Conservation (phyloP, 2,329 filamentous ascomycete species). For the Thielaviopsis cerberus region DNA sequence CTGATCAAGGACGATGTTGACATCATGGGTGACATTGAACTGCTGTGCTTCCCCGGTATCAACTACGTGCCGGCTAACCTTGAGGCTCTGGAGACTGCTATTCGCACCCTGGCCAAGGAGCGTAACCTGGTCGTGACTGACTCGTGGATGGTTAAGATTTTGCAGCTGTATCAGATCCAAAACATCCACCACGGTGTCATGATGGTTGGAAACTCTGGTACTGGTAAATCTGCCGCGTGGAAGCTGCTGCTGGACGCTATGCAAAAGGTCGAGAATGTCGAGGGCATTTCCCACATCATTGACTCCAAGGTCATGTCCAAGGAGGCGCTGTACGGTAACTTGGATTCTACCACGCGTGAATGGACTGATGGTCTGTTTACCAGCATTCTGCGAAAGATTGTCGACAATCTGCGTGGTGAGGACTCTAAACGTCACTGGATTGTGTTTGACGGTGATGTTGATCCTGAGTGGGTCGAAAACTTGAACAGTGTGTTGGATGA, state of each 20-base stretch:
- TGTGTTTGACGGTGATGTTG: conserved; percentile 95
- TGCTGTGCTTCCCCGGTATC: conserved; percentile 75
- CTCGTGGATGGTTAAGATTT: conserved; percentile 89
- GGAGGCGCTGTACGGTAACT: conserved; percentile 83
- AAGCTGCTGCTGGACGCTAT: conserved; percentile 77
- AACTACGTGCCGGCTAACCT: conserved; percentile 82
- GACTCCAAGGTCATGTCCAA: conserved; percentile 99
- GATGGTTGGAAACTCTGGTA: conserved; percentile 98
- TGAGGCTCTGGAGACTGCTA: conserved; percentile 58
- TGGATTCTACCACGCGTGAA: conserved; percentile 91
- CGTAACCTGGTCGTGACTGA: conserved; percentile 80
- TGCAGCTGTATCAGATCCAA: conserved; percentile 96
- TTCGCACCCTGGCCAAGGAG: conserved; percentile 65
- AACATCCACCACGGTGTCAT: conserved; percentile 97
- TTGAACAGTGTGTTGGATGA: conserved; percentile 98
- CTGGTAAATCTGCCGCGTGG: conserved; percentile 93
- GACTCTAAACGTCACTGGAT: conserved; percentile 98
- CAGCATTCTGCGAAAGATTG: conserved; percentile 91
- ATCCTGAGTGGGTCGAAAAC: conserved; percentile 99
- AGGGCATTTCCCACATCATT: conserved; percentile 92
- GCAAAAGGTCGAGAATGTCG: conserved; percentile 74
- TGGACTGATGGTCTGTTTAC: conserved; percentile 99
- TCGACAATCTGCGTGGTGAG: conserved; percentile 94
- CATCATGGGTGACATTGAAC: conserved; percentile 69
- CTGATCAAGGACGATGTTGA: conserved; percentile 83